Percentiles rank a stretch among this genome's conserved stretches.
phyloP scores from a whole-genome alignment of 2,329 filamentous ascomycete genomes.

The Tolypocladium tundrense region DNA sequence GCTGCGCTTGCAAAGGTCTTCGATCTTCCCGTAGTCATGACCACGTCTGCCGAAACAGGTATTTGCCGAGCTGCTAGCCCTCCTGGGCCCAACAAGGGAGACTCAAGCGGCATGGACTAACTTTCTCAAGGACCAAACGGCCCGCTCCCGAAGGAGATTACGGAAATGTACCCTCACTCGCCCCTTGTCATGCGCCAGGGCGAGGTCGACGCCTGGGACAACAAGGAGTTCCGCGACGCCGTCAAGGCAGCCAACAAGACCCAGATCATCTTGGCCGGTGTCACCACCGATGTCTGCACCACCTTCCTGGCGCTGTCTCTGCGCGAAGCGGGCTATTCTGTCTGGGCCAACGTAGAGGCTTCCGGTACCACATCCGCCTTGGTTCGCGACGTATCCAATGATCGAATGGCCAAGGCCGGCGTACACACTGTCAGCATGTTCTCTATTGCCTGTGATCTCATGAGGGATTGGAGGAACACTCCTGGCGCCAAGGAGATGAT shows the following conservation, averaged over 20 bases:
- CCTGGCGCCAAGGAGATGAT: conserved; percentile 46
- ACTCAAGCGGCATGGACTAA: neutral
- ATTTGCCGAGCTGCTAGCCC: neutral
- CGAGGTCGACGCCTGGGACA: conserved; percentile 72
- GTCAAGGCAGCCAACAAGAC: conserved; percentile 54
- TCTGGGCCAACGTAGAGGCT: conserved; percentile 64
- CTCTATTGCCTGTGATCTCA: conserved; percentile 54
- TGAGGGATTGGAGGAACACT: conserved; percentile 56
- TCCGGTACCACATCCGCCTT: conserved; percentile 54
- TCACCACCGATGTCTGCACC: conserved; percentile 67
- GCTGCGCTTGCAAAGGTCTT: conserved; percentile 32
- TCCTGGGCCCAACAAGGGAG: neutral
- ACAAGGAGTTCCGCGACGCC: conserved; percentile 54
- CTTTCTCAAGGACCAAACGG: neutral
- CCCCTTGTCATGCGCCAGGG: conserved; percentile 58
- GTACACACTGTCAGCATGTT: conserved; percentile 25
- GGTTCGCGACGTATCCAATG: neutral
- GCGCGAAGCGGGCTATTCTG: conserved; percentile 58
- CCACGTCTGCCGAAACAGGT: neutral
- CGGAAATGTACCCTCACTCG: conserved; percentile 48
- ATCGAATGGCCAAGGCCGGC: neutral
- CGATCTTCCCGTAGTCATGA: neutral
- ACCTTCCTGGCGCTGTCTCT: conserved; percentile 66
- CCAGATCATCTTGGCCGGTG: conserved; percentile 63
- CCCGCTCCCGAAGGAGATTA: neutral